phyloP scores from a whole-genome alignment of 2,329 filamentous ascomycete genomes.

The Botrytis fragariae region DNA sequence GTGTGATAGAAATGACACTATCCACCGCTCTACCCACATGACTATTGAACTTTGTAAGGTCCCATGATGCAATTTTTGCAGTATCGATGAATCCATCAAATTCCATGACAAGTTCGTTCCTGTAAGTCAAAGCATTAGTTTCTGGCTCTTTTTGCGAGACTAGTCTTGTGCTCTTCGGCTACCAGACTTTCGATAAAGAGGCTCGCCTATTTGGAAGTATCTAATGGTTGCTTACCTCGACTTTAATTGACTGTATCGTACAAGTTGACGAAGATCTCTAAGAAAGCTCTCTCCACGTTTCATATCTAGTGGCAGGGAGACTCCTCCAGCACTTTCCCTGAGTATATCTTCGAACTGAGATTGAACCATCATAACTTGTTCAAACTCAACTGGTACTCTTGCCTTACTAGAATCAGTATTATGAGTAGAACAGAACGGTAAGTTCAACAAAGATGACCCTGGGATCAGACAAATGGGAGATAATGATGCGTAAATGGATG shows the following conservation, averaged over 20 bases:
- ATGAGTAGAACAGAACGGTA: conserved; percentile 59
- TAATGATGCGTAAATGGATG: conserved; percentile 59
- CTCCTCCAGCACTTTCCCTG: conserved; percentile 62
- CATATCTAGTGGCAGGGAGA: conserved; percentile 73
- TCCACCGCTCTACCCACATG: conserved; percentile 73
- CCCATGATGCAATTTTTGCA: conserved; percentile 60
- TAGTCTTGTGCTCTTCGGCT: neutral
- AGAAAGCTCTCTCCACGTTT: conserved; percentile 73
- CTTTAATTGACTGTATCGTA: conserved; percentile 66
- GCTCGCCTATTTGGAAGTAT: neutral
- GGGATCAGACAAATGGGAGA: conserved; percentile 70
- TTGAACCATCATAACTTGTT: conserved; percentile 71
- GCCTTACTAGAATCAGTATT: conserved; percentile 27
- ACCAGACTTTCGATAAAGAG: neutral
- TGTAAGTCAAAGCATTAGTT: conserved; percentile 31
- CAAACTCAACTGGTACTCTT: conserved; percentile 56
- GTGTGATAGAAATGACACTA: conserved; percentile 70
- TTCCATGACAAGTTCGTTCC: conserved; percentile 70
- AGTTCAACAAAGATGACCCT: conserved; percentile 56
- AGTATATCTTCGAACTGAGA: conserved; percentile 74
- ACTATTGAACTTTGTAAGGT: conserved; percentile 73
- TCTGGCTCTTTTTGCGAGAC: neutral
- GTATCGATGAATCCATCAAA: conserved; percentile 74
- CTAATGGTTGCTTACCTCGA: conserved; percentile 41
- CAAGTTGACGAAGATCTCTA: conserved; percentile 69